Conservation (phyloP, 1,284 basidiomycete genomes). For the Mycena sp. region DNA sequence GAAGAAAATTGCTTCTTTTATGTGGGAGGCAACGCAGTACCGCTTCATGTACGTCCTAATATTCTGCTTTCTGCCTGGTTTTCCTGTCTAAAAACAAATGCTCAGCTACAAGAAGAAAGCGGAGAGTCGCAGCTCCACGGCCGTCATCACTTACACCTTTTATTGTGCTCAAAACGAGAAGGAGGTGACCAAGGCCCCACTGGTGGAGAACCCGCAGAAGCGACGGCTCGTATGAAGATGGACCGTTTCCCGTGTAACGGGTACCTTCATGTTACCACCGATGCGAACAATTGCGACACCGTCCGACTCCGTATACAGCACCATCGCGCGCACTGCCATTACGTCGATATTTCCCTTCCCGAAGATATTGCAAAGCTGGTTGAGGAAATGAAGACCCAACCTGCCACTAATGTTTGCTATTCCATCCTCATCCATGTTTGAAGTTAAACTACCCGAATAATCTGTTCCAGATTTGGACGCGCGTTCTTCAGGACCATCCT, state of each 20-base stretch:
- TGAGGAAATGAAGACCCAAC: slow-evolving; percentile 9
- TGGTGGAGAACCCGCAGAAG: slow-evolving; percentile 8
- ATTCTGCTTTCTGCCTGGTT: background rate
- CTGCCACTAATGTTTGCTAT: slow-evolving; percentile 21
- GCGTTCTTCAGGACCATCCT: slow-evolving; percentile 8
- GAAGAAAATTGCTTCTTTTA: background rate
- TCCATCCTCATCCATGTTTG: background rate
- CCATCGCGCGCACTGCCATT: slow-evolving; percentile 17
- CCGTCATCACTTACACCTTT: slow-evolving; percentile 5
- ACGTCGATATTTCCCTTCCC: slow-evolving; percentile 20
- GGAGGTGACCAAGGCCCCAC: slow-evolving; percentile 18
- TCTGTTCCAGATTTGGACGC: slow-evolving; percentile 13
- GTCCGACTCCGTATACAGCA: slow-evolving; percentile 19
- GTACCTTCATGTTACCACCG: slow-evolving; percentile 19
- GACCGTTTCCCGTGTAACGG: slow-evolving; percentile 20
- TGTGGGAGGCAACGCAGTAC: slow-evolving; percentile 11
- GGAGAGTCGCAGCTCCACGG: background rate
- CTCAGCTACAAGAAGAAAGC: slow-evolving; percentile 1
- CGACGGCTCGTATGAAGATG: slow-evolving; percentile 22
- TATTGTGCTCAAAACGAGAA: slow-evolving; percentile 26
- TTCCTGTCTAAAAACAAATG: background rate
- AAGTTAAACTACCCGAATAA: background rate
- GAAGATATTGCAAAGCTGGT: slow-evolving; percentile 9
- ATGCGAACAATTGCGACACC: background rate
- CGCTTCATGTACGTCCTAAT: background rate